Conservation (phyloP, 441 rosid genomes). For the Adansonia madagascariensis region DNA sequence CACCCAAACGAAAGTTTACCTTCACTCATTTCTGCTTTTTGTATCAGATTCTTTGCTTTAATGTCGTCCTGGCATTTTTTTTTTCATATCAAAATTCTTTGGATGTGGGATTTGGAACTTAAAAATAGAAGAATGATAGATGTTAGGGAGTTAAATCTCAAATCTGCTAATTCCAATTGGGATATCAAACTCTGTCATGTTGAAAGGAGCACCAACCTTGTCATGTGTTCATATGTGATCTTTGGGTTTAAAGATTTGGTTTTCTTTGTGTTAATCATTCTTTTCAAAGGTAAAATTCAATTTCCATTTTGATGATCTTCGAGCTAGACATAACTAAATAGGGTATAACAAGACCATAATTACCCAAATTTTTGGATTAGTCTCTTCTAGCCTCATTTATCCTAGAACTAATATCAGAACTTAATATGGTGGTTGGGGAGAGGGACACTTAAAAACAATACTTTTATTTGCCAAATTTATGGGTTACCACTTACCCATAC, state of each 20-base stretch:
- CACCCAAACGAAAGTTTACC: conserved; percentile 22
- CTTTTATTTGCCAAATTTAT: not conserved
- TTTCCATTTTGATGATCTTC: not conserved
- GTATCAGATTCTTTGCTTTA: conserved; percentile 7
- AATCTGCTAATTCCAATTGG: not conserved
- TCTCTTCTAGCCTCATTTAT: not conserved
- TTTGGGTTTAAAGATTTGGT: not conserved
- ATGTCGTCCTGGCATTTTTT: not conserved
- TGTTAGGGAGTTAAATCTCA: no score
- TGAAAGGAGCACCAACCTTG: conserved; percentile 17
- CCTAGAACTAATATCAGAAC: not conserved
- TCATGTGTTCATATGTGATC: not conserved
- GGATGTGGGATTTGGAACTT: no score
- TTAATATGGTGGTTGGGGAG: not conserved
- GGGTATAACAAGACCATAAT: not conserved
- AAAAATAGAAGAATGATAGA: no score
- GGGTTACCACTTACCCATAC: not conserved
- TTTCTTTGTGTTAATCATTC: not conserved
- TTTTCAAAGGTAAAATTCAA: conserved; percentile 1
- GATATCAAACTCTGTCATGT: conserved; percentile 6
- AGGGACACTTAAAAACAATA: not conserved
- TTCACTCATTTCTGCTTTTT: conserved; percentile 22
- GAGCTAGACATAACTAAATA: conserved; percentile 1
- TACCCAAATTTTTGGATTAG: not conserved
- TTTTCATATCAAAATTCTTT: not conserved